Evolutionary conservation across 768 basidiomycete species (phyloP).

Genomic region (Mycena amicta): DNA sequence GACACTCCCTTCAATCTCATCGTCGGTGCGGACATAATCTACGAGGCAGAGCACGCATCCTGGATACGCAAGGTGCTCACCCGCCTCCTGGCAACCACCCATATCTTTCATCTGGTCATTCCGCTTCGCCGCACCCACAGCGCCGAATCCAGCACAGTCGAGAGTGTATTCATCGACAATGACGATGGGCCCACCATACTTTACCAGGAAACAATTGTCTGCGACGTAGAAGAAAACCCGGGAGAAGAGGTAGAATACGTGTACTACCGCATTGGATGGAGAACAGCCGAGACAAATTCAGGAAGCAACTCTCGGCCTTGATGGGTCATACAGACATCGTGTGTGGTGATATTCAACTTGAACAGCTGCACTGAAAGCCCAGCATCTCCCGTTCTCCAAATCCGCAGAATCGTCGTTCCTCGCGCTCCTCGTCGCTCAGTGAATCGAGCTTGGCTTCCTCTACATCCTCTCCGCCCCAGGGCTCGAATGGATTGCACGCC

Average conservation of each 20-base stretch:
- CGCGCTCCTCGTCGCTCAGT: constrained; percentile 59
- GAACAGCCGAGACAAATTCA: neutral
- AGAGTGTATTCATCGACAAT: constrained; percentile 49
- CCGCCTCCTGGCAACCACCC: constrained; percentile 39
- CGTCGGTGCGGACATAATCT: constrained; percentile 83
- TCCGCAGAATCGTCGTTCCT: constrained; percentile 78
- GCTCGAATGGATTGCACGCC: constrained; percentile 82
- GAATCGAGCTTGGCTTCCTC: constrained; percentile 40
- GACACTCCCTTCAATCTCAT: constrained; percentile 63
- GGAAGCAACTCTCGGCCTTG: too few relatives aligned
- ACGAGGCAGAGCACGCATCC: constrained; percentile 67
- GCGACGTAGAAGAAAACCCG: constrained; percentile 47
- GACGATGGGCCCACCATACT: constrained; percentile 47
- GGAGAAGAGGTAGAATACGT: constrained; percentile 66
- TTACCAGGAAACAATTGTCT: constrained; percentile 55
- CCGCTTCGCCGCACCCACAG: constrained; percentile 69
- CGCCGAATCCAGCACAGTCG: constrained; percentile 60
- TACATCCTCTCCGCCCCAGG: constrained; percentile 81
- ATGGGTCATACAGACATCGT: too few relatives aligned
- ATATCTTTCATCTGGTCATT: constrained; percentile 72
- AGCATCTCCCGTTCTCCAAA: constrained; percentile 75
- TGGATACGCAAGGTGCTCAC: constrained; percentile 71
- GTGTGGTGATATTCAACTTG: constrained; percentile 67
- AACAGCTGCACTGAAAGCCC: constrained; percentile 94
- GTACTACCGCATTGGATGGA: constrained; percentile 77